Percentiles rank a stretch among this genome's conserved stretches.
These are phyloP conservation scores for Thalassiosira mediterranea DNA, from an alignment of 352 stramenopile species.

Conservation along the genomic window DNA sequence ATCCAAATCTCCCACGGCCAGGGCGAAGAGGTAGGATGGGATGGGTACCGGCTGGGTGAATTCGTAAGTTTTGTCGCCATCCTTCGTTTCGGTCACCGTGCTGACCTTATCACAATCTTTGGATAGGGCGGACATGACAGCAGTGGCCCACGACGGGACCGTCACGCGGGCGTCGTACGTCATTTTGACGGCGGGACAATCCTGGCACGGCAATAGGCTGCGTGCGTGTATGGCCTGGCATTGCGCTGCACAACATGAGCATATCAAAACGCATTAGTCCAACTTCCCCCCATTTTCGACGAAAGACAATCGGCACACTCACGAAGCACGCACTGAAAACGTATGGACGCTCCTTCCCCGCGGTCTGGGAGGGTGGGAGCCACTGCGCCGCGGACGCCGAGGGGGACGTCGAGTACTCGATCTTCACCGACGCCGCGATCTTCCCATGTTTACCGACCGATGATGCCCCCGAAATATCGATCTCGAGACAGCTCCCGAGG, in stretches of 20 bases:
- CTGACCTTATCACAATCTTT: slow-evolving; percentile 12
- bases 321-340: too few relatives aligned
- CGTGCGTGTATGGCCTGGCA: slow-evolving; percentile 94
- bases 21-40: slow-evolving; percentile 93
- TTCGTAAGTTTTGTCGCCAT: slow-evolving; percentile 68
- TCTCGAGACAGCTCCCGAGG: slow-evolving; percentile 82
- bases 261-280: too few relatives aligned
- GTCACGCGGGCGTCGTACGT: slow-evolving; percentile 92
- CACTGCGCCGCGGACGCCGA: slow-evolving; percentile 87
- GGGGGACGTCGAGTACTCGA: slow-evolving; percentile 86
- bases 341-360: slow-evolving; percentile 92
- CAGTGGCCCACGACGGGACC: slow-evolving; percentile 91
- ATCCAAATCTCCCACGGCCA: slow-evolving; percentile 91
- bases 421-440: slow-evolving; percentile 56
- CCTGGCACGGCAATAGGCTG: slow-evolving; percentile 94
- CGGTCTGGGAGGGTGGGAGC: slow-evolving; percentile 92
- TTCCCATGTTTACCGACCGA: slow-evolving; percentile 53
- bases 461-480: slow-evolving; percentile 51
- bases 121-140: slow-evolving; percentile 88
- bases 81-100: not conserved
- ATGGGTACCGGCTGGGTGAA: slow-evolving; percentile 93
- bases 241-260: too few relatives aligned
- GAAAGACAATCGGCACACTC: too few relatives aligned
- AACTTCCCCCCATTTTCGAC: too few relatives aligned
- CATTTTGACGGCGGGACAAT: slow-evolving; percentile 92